Base-by-base conservation (phyloP, 345 rosid genomes). In the Citrus reticulata region DNA sequence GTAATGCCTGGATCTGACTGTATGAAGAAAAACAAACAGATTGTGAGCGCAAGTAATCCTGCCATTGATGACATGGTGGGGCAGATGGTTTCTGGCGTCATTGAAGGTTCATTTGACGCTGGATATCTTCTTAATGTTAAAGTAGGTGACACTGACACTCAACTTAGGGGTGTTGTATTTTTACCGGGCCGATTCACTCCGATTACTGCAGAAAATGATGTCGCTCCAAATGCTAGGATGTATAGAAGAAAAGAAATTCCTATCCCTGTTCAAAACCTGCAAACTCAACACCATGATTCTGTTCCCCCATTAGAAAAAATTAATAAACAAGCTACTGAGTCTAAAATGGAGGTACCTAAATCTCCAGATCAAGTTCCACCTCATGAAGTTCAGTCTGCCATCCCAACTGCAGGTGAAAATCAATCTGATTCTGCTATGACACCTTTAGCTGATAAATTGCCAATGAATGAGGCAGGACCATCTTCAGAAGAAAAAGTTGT, bases 171-270 rank as follows among this genome's bases (percentile, higher is more conserved):
- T 65, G 63, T 92, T n/a, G 87, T 84, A 37, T 92, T 89, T 73
- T 61, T 80, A 40, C 92, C 89, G 0, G 89, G 87, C 22, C 83
- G 60, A 76, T 82, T 84, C 55, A 61, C 40, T 76, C 93, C 92
- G 1, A 35, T 93, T 40, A 87, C 93, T 58, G 79, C 88, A 24
- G 85, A 80, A 63, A 90, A 87, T 84, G 97, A 93, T 75, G 82
- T 93, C 66, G 95, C 97, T 78, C 97, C 95, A 25, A 71, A 62
- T 73, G 93, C 70, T 65, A 86, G 79, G 78, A 93, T 91, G 95
- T 74, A 81, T 57, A 57, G 4, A 81, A 88, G 88, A 66, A 77
- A 84, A 67, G 90, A 84, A 7, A 84, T 81, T 57, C 86, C 82
- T 24, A 24, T 88, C 76, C 89, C 95, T 4, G 83, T 67, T 72